A percentile compares a stretch with the other conserved stretches of the same genome.
Conservation (phyloP, 2,329 filamentous ascomycete genomes). For the Apiospora rasikravindrae region DNA sequence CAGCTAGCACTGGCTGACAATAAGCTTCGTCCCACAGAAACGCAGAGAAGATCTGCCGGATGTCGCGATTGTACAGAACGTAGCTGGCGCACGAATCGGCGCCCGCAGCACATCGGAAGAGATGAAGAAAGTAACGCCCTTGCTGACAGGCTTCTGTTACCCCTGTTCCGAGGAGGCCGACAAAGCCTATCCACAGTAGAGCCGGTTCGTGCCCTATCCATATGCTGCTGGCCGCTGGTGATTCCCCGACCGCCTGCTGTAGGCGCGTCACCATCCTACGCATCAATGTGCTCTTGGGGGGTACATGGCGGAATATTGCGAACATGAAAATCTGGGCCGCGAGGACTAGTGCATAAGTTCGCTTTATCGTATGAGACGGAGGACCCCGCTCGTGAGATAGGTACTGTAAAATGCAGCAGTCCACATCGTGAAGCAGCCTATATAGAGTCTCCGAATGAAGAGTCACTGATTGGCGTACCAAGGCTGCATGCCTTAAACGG, state of each 20-base stretch:
- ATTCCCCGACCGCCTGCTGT: not conserved
- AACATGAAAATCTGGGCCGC: conserved; percentile 24
- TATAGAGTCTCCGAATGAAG: not conserved
- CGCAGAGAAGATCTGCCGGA: conserved; percentile 19
- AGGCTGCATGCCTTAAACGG: not conserved
- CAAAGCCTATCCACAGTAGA: not conserved
- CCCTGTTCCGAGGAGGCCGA: not conserved
- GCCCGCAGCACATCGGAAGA: not conserved
- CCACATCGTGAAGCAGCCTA: conserved; percentile 12
- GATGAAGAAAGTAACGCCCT: not conserved
- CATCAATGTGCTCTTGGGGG: conserved; percentile 19
- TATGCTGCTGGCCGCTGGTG: not conserved
- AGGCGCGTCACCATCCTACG: conserved; percentile 21
- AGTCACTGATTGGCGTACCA: not conserved
- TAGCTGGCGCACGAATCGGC: not conserved
- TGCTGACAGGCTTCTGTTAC: not conserved
- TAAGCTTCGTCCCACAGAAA: conserved; percentile 24
- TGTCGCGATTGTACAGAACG: not conserved
- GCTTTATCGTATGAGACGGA: not conserved
- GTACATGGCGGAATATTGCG: conserved; percentile 21
- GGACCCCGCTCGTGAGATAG: not conserved
- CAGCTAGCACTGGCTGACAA: conserved; percentile 23
- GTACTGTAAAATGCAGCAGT: conserved; percentile 18
- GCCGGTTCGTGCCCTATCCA: not conserved
- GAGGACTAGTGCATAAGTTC: conserved; percentile 21